These are phyloP conservation scores for Rhizopus arrhizus DNA, from an alignment of 371 early-diverging fungal genomes.

Conservation along the genomic window DNA sequence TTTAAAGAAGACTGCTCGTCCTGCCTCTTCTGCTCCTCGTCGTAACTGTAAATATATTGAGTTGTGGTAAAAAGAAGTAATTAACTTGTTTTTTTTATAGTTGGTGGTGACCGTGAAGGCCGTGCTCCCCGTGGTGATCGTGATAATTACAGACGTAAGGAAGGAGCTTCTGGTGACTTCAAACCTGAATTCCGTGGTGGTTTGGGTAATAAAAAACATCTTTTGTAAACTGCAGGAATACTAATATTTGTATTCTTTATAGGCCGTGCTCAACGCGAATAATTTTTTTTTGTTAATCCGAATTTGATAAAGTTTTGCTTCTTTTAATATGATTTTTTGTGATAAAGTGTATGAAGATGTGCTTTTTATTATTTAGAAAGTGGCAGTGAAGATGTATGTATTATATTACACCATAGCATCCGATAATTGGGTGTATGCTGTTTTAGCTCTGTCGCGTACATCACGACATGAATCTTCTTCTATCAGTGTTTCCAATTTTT, in stretches of 20 bases:
- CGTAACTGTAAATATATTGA: constrained; percentile 56
- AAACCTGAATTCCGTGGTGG: constrained; percentile 94
- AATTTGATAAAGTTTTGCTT: not conserved
- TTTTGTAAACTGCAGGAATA: not conserved
- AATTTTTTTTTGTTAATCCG: not conserved
- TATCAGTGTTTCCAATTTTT: constrained; percentile 51
- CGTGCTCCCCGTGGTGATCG: constrained; percentile 73
- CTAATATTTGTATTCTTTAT: not conserved
- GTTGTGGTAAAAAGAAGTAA: too few species aligned
- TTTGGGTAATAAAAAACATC: constrained; percentile 52
- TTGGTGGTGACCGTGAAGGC: constrained; percentile 54
- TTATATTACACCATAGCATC: constrained; percentile 15
- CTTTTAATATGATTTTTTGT: not conserved
- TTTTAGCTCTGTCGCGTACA: constrained; percentile 76
- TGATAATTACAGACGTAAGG: constrained; percentile 92
- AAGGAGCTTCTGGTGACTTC: constrained; percentile 90
- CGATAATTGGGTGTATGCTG: constrained; percentile 65
- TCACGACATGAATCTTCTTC: constrained; percentile 64
- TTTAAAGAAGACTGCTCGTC: constrained; percentile 89
- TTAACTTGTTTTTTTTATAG: constrained; percentile 12
- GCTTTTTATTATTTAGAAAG: too few species aligned
- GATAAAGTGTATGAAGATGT: not conserved
- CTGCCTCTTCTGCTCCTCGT: constrained; percentile 61
- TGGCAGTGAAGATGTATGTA: too few species aligned
- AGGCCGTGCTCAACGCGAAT: constrained; percentile 2